Conservation (phyloP, 1,284 basidiomycete genomes). For the Rhodotorula sp. region DNA sequence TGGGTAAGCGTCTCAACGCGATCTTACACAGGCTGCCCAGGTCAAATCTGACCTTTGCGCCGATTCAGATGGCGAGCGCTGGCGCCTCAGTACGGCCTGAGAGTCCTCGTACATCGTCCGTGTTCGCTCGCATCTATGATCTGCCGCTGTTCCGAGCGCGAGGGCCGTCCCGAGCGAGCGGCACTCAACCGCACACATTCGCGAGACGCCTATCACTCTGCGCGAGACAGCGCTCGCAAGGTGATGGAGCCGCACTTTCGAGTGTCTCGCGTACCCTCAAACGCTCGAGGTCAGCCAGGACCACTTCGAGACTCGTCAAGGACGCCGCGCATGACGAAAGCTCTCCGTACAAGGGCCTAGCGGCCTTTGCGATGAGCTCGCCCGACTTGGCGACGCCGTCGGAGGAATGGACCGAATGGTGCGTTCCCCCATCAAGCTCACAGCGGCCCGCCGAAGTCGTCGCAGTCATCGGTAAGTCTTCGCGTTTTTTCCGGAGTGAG, state of each 20-base stretch:
- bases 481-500: no score
- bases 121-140: neutral
- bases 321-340: neutral
- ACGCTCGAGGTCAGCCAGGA: neutral
- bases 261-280: neutral
- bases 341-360: conserved; percentile 4
- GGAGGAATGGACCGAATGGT: conserved; percentile 8
- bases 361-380: conserved; percentile 19
- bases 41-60: no score
- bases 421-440: no score
- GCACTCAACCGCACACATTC: neutral
- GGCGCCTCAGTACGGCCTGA: neutral
- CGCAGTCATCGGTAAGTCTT: neutral
- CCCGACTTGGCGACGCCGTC: conserved; percentile 23
- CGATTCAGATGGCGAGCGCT: neutral
- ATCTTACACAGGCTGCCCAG: no score
- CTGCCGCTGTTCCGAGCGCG: neutral
- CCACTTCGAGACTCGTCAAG: neutral
- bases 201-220: no score
- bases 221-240: neutral
- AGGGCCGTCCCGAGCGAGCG: neutral
- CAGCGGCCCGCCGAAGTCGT: neutral
- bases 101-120: neutral
- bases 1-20: no score
- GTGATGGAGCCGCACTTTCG: neutral